Evolutionary conservation across 2,329 filamentous ascomycete species (phyloP), one percentile per base, ranked within the genome.

Genomic region (Fusarium gaditjirri): DNA sequence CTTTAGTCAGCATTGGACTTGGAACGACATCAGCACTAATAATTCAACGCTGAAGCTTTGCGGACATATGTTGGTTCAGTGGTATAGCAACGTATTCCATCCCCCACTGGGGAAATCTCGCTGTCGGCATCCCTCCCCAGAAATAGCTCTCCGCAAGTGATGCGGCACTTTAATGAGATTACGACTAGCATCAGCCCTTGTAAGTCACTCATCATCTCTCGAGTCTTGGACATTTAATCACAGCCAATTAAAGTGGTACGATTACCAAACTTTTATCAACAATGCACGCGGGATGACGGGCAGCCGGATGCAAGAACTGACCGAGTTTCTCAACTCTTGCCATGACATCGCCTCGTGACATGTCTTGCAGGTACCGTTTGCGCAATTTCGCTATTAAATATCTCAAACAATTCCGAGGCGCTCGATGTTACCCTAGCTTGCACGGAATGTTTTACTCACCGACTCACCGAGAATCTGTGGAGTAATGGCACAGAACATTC

Each of bases 161-260:
- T 44, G 19, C 31, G 39, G 39, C 29, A 47, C 29, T 47, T 56
- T 35, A 19, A 35, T 19, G 11, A 27, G 16, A 56, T 27, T 46
- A 19, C 53, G 27, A 35, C 39, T 27, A n/a, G 23, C 13, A 41
- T 27, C 36, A 19, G 25, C 23, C 53, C 53, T 33, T 46, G 39
- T 10, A 27, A 8, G 19, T 35, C 29, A 31, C 29, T 21, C 13
- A 23, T 29, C 3, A 16, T 19, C 43, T 49, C 10, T 29, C 36
- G 27, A 43, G 38, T 21, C 19, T 19, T 17, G 25, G n/a, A 6
- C 3, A 55, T n/a, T 47, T 17, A 10, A 33, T 35, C 29, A 27
- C 31, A 33, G 35, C 68, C 56, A 71, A 68, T 71, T 42, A 33
- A 71, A 35, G 68, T 71, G 56, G 68, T 46, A 71, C 44, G 62